These are phyloP conservation scores for Clavispora fructus DNA, from an alignment of 805 yeast species.

Conservation along the genomic window DNA sequence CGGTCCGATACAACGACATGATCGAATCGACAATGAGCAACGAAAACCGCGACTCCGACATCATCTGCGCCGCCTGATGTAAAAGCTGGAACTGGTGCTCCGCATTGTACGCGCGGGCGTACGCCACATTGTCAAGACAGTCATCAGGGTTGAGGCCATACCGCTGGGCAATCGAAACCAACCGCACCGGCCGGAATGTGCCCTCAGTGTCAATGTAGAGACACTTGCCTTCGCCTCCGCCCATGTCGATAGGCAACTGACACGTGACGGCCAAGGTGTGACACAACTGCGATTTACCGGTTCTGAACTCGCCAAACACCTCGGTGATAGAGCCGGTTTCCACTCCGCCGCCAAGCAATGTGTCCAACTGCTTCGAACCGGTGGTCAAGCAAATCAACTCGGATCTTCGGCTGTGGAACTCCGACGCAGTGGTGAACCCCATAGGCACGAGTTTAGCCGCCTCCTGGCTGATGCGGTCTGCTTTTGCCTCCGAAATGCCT, in stretches of 20 bases:
- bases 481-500: slow-evolving; percentile 94
- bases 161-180: slow-evolving; percentile 84
- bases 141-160: slow-evolving; percentile 90
- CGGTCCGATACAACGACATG: slow-evolving; percentile 94
- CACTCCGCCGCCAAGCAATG: slow-evolving; percentile 90
- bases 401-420: slow-evolving; percentile 82
- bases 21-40: slow-evolving; percentile 92
- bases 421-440: slow-evolving; percentile 97
- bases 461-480: slow-evolving; percentile 75
- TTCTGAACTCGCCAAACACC: slow-evolving; percentile 93
- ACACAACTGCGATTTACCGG: slow-evolving; percentile 95
- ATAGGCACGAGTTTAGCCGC: slow-evolving; percentile 86
- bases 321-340: slow-evolving; percentile 98
- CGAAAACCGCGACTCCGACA: slow-evolving; percentile 90
- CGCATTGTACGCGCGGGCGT: slow-evolving; percentile 95
- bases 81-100: slow-evolving; percentile 89
- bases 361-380: slow-evolving; percentile 91
- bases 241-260: slow-evolving; percentile 92
- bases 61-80: slow-evolving; percentile 89
- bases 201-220: slow-evolving; percentile 95
- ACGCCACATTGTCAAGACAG: slow-evolving; percentile 94
- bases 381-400: slow-evolving; percentile 92
- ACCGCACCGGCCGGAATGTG: slow-evolving; percentile 87
- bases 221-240: slow-evolving; percentile 98
- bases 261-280: slow-evolving; percentile 96